Evolutionary conservation across 371 early-diverging fungal species (phyloP), one percentile per base, ranked within the genome.

Genomic region (Caulochytrium protostelioides): DNA sequence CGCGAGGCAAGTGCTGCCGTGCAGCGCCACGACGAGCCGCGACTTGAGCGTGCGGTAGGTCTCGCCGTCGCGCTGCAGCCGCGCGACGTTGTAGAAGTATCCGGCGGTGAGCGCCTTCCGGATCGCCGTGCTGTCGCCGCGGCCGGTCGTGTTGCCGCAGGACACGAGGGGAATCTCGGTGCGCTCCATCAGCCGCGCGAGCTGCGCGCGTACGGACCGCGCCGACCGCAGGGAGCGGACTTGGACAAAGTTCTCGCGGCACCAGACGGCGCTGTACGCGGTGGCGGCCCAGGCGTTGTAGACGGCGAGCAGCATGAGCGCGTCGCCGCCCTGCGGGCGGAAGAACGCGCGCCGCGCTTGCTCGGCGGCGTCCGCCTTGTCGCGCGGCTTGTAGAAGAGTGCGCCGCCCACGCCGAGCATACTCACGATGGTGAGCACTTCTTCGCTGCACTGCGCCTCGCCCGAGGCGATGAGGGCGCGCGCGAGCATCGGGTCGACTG

Each of bases 261-360:
- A 94, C 90, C 90, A 97, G 40, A 80, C 76, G 36, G 73, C 73
- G 24, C 81, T 79, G 50, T 75, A 92, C 41, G 83, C 83, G 3
- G 85, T 76, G 41, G 89, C 90, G 3, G 81, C 85, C 83, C 85
- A 95, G 52, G 56, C 73, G 35, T 86, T 75, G 89, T 90, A 97
- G 23, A 94, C 74, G 19, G 83, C 76, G 24, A 97, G 57, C 24
- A 97, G 45, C 1, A 78, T 74, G 25, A 97, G 50, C 47, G 92
- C 92, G 52, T 94, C 95, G 7, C 95, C 97, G 10, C 80, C 81
- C n/a, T n/a, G n/a, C 0, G 76, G 71, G 20, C 71, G 56, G 25
- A 74, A 66, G 38, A 92, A 70, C 50, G 71, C 77, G 41, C 79
- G 73, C 35, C 79, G 77, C 0, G 90, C 91, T 37, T 85, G 79